Evolutionary conservation across 2,329 filamentous ascomycete genomes (phyloP), one percentile per base, ranked within the genome.

Genomic region (Blastomyces silverae): DNA sequence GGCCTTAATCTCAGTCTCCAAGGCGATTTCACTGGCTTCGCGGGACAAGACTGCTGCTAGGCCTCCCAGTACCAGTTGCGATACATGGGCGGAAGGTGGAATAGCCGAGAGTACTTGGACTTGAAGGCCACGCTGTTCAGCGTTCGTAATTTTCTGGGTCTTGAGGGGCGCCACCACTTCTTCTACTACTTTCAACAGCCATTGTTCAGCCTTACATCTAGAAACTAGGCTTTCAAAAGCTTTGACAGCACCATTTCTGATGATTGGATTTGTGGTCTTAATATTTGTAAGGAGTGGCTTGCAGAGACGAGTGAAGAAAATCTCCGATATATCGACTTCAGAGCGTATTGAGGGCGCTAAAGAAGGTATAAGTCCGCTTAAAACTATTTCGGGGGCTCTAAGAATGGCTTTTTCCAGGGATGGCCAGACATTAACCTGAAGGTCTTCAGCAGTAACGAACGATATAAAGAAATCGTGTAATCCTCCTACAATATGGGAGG

Each of bases 261-360:
- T 91, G 2, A 78, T 77, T 17, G 85, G 80, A 74, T 96, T 97
- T 72, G 89, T 92, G 1, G 94, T 97, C 76, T 96, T 97, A 75
- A 92, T 82, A 73, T 92, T 96, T 52, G 91, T 87, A n/a, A 97
- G 78, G 15, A 99, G 80, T 6, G 92, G 91, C 75, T 96, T 97
- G 48, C 95, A 77, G 46, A 99, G 82, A 67, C 89, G 89, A 34
- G 83, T 81, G 62, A 84, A 83, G 22, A 97, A 81, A 4, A 89
- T 79, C 48, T 86, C 84, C 10, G 93, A 93, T 22, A 97, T 82
- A 71, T 99, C 93, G 70, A 94, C 83, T 6, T 80, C 79, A 37
- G 79, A 73, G 0, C 91, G 87, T 7, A 99, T 79, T 37, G 90
- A 85, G 10, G 82, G 76, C 66, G 95, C 82, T 57, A 97, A 81